These are phyloP conservation scores for Nannizzia gypsea DNA, from an alignment of 2,329 filamentous ascomycete species.

Conservation along the genomic window DNA sequence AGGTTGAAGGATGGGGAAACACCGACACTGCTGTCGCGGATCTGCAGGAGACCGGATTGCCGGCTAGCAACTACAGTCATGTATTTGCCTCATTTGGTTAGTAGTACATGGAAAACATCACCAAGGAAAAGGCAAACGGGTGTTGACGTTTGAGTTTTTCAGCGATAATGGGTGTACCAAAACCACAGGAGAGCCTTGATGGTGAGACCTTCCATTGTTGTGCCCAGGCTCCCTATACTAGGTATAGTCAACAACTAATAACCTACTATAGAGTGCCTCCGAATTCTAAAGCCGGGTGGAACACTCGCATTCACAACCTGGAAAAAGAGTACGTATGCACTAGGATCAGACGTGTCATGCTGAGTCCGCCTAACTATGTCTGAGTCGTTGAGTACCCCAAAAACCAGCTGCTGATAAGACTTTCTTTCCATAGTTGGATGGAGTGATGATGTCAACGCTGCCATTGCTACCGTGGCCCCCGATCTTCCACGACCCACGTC, in stretches of 20 bases:
- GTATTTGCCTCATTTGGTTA: slow-evolving; percentile 8
- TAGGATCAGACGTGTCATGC: neutral
- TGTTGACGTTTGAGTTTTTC: neutral
- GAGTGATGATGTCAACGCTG: slow-evolving; percentile 6
- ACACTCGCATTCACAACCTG: slow-evolving; percentile 9
- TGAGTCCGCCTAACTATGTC: neutral
- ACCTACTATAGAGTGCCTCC: slow-evolving; percentile 6
- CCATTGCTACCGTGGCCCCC: slow-evolving; percentile 8
- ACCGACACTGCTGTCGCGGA: slow-evolving; percentile 3
- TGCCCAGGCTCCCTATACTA: neutral
- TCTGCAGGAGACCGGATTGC: slow-evolving; percentile 4
- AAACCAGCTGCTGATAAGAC: neutral
- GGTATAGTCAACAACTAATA: neutral
- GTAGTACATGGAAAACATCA: neutral
- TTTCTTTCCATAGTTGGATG: slow-evolving; percentile 1
- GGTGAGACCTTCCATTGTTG: neutral
- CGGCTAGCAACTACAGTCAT: slow-evolving; percentile 1
- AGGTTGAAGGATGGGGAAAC: slow-evolving; percentile 5
- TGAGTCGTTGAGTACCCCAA: too few species aligned
- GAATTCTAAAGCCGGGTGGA: slow-evolving; percentile 7
- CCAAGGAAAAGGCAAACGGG: too few species aligned
- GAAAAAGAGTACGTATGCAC: slow-evolving; percentile 7
- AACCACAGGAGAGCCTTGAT: slow-evolving; percentile 2
- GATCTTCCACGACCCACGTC: slow-evolving; percentile 5
- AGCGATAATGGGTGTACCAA: slow-evolving; percentile 7